Conservation (phyloP, 306 rosid genomes). For the Cucumis cinereus region DNA sequence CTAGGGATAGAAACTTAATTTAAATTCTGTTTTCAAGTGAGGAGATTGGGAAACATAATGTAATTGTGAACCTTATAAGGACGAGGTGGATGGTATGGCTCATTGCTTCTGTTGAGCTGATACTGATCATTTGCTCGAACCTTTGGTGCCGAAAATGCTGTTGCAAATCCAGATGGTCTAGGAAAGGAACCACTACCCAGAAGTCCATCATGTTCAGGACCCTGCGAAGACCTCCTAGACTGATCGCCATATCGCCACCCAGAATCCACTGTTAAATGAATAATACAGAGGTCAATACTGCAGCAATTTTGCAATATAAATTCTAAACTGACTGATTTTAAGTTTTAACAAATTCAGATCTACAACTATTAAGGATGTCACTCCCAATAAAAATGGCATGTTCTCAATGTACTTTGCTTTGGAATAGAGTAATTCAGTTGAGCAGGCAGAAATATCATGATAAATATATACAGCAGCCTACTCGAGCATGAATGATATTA, state of each 20-base stretch:
- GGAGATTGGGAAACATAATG: neutral
- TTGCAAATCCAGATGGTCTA: constrained; percentile 63
- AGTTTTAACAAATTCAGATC: neutral
- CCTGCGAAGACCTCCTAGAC: constrained; percentile 62
- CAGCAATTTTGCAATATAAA: neutral
- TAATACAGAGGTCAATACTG: constrained; percentile 6
- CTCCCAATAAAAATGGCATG: neutral
- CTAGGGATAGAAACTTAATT: neutral
- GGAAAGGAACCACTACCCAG: constrained; percentile 98
- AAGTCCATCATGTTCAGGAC: constrained; percentile 97
- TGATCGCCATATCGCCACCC: constrained; percentile 58
- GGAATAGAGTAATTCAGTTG: neutral
- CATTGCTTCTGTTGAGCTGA: constrained; percentile 52
- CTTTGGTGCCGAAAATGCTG: constrained; percentile 56
- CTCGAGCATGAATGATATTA: neutral
- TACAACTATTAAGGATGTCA: neutral
- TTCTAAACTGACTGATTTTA: neutral
- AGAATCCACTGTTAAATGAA: constrained; percentile 41
- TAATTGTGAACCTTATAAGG: constrained; percentile 60
- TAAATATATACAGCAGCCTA: neutral
- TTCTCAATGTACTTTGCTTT: neutral
- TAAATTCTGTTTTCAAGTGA: neutral
- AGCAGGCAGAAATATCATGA: neutral
- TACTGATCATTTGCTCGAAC: constrained; percentile 40
- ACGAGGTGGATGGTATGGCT: constrained; percentile 91